Evolutionary conservation across 73 alveolate species (phyloP).

Genomic region (Paramecium biaurelia): DNA sequence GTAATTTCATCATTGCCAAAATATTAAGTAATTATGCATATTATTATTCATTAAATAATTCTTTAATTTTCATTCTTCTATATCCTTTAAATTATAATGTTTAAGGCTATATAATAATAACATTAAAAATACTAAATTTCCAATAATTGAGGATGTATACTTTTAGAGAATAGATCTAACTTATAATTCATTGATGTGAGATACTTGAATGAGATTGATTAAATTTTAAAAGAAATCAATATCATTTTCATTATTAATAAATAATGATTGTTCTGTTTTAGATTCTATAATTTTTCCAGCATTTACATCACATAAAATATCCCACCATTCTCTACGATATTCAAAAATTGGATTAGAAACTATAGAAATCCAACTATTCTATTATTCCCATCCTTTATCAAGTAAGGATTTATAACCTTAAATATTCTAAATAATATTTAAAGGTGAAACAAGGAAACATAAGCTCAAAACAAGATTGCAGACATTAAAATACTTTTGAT

Average conservation of each 20-base stretch:
- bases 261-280: neutral
- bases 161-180: neutral
- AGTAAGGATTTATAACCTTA: conserved; percentile 27
- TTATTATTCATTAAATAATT: neutral
- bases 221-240: conserved; percentile 30
- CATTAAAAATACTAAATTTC: neutral
- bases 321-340: conserved; percentile 52
- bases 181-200: neutral
- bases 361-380: neutral
- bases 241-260: conserved; percentile 10
- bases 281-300: conserved; percentile 9
- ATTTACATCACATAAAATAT: neutral
- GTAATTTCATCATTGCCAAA: neutral
- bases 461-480: neutral
- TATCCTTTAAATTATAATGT: neutral
- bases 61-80: neutral
- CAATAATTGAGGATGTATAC: neutral
- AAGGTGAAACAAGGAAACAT: conserved; percentile 9
- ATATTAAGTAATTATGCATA: neutral
- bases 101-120: neutral
- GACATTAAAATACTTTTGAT: neutral
- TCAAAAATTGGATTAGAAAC: conserved; percentile 54
- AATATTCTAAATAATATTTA: neutral
- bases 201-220: neutral
- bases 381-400: conserved; percentile 14